Percentiles rank a stretch among this genome's conserved stretches.
Evolutionary conservation across 768 basidiomycete species (phyloP).

Genomic region (Suillus alpinus): DNA sequence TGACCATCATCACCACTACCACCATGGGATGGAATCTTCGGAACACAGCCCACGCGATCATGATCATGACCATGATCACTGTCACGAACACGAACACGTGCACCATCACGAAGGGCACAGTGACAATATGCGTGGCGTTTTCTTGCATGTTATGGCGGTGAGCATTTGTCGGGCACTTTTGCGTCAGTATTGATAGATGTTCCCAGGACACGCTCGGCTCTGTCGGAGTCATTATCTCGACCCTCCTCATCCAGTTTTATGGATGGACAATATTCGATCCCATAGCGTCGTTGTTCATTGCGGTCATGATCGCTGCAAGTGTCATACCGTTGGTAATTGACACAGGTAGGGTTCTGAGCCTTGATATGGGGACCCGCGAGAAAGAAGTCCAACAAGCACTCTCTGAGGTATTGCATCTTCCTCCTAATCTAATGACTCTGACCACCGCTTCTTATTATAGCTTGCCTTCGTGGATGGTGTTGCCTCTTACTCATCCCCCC

Average conservation of each 20-base stretch:
- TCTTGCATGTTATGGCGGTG: constrained; percentile 95
- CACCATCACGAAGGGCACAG: constrained; percentile 79
- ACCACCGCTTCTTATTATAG: constrained; percentile 36
- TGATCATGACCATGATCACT: constrained; percentile 50
- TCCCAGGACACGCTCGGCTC: constrained; percentile 89
- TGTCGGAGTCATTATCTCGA: constrained; percentile 97
- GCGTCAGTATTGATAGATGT: constrained; percentile 9
- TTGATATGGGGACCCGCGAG: constrained; percentile 76
- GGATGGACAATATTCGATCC: constrained; percentile 99
- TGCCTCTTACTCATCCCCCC: constrained; percentile 71
- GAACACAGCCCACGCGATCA: constrained; percentile 25
- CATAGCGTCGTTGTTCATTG: constrained; percentile 95
- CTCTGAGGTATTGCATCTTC: constrained; percentile 48
- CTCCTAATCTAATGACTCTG: not conserved
- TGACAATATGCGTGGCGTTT: constrained; percentile 99
- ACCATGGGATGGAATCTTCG: constrained; percentile 15
- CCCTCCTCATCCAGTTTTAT: constrained; percentile 90
- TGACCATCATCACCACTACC: constrained; percentile 40
- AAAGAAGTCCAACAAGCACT: constrained; percentile 55
- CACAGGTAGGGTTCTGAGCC: constrained; percentile 80
- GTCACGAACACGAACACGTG: constrained; percentile 51
- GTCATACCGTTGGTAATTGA: constrained; percentile 95
- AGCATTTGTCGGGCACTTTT: constrained; percentile 21
- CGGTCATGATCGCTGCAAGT: constrained; percentile 89
- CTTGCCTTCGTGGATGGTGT: constrained; percentile 75